Evolutionary conservation across 2,329 filamentous ascomycete species (phyloP), one percentile per base, ranked within the genome.

Genomic region (Coniochaeta sp.): DNA sequence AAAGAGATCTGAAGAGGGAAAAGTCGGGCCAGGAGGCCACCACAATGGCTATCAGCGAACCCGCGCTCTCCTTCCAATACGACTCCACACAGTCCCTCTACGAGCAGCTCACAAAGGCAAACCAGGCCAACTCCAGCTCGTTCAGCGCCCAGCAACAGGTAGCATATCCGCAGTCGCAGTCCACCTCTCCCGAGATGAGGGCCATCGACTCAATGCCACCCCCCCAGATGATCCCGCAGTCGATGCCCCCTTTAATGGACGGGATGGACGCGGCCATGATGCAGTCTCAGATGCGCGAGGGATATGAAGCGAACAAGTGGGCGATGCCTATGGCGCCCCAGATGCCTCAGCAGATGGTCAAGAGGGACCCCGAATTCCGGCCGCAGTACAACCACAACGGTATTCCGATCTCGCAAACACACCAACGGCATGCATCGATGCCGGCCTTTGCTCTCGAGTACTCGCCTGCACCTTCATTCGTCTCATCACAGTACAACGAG

Each of bases 1-100:
- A 99, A 79, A 87, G 94, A 58, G 94, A 99, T 67, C 74, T 99
- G 66, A 99, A 99, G 84, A 85, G 94, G 65, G 94, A 99, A 75
- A 99, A 99, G 82, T 97, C 97, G 92, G 87, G 88, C 59, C 94
- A 99, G 73, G 94, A 99, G 73, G 90, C 94, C 52, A 99, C 91
- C 49, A 99, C 94, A 14, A 85, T 96, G 62, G 94, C 94, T 51
- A 91, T 97, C 67, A 95, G 87, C 80, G 94, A 99, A 75, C 94
- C 94, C 31, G 94, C 94, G 49, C 77, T 97, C 63, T 99, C 94
- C 1, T 99, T 99, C 76, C 91, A 99, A 72, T 99, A 96, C 73
- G 94, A 99, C 75, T 96, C 94, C 22, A 97, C 94, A 30, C 94
- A 99, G 74, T 97, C 94, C 60, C 86, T 99, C 55, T 99, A 96